phyloP scores from a whole-genome alignment of 805 yeast species.

The Metschnikowia santaceciliae region DNA sequence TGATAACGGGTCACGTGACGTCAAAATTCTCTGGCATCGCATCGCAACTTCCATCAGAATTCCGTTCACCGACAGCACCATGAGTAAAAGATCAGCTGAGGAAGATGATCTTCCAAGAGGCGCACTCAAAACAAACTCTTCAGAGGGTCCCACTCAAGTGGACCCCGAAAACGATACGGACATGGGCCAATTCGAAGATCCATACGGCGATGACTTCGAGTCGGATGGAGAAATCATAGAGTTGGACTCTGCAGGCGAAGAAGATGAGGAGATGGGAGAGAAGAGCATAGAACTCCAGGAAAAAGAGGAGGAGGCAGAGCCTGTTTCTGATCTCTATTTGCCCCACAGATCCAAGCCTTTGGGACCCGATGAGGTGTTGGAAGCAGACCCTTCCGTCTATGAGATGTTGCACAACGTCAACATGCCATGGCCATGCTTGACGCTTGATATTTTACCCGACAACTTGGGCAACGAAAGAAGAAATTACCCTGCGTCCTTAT shows the following conservation, averaged over 20 bases:
- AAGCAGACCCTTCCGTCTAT: constrained; percentile 94
- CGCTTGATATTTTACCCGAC: constrained; percentile 87
- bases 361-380: constrained; percentile 93
- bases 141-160: constrained; percentile 37
- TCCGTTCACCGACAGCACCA: constrained; percentile 2
- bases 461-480: constrained; percentile 83
- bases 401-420: constrained; percentile 94
- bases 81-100: constrained; percentile 17
- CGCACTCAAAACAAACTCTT: constrained; percentile 33
- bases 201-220: constrained; percentile 87
- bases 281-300: constrained; percentile 25
- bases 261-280: constrained; percentile 42
- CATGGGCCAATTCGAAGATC: constrained; percentile 84
- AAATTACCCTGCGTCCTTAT: constrained; percentile 81
- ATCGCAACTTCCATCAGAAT: constrained; percentile 1
- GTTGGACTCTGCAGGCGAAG: constrained; percentile 51
- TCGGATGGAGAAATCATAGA: constrained; percentile 88
- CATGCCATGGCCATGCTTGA: constrained; percentile 95
- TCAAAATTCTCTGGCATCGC: constrained; percentile 10
- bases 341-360: constrained; percentile 88
- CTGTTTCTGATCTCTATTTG: constrained; percentile 57
- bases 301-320: constrained; percentile 18
- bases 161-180: constrained; percentile 44
- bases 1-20: constrained; percentile 11
- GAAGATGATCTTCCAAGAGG: constrained; percentile 18